Evolutionary conservation across 202 grass and related monocot species (phyloP).

Genomic region (Zizania palustris): DNA sequence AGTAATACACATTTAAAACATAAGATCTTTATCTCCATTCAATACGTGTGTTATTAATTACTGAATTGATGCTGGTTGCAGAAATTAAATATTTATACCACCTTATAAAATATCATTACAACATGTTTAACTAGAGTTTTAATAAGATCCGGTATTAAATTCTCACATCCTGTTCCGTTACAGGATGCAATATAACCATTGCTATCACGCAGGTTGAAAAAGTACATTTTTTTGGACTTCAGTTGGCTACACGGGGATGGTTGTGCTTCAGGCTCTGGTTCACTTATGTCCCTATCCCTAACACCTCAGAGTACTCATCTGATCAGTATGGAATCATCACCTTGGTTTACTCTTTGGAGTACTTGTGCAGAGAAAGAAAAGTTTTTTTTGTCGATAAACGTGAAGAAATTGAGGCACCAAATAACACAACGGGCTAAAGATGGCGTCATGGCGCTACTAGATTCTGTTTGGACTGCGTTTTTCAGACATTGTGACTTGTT

Average conservation of each 20-base stretch:
- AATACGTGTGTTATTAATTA: constrained; percentile 31
- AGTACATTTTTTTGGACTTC: constrained; percentile 74
- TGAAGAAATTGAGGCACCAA: constrained; percentile 57
- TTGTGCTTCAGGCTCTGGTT: constrained; percentile 62
- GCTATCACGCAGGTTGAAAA: constrained; percentile 72
- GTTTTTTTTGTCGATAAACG: constrained; percentile 71
- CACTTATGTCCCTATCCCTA: constrained; percentile 58
- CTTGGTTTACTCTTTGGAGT: constrained; percentile 67
- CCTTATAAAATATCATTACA: constrained; percentile 68
- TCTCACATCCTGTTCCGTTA: no score
- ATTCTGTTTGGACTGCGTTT: no score
- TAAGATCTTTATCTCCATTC: not conserved
- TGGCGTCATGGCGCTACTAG: no score
- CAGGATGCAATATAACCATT: not conserved
- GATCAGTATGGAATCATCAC: constrained; percentile 66
- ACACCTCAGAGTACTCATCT: constrained; percentile 61
- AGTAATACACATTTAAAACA: not conserved
- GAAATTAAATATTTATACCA: constrained; percentile 98
- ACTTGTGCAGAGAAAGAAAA: constrained; percentile 53
- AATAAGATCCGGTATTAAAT: no score
- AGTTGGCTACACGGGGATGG: constrained; percentile 86
- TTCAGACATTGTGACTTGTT: no score
- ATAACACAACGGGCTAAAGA: constrained; percentile 66
- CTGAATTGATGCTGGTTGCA: constrained; percentile 48
- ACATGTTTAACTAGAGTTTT: no score